Evolutionary conservation across 805 yeast species (phyloP).

Genomic region (Allodekkera sacchari): DNA sequence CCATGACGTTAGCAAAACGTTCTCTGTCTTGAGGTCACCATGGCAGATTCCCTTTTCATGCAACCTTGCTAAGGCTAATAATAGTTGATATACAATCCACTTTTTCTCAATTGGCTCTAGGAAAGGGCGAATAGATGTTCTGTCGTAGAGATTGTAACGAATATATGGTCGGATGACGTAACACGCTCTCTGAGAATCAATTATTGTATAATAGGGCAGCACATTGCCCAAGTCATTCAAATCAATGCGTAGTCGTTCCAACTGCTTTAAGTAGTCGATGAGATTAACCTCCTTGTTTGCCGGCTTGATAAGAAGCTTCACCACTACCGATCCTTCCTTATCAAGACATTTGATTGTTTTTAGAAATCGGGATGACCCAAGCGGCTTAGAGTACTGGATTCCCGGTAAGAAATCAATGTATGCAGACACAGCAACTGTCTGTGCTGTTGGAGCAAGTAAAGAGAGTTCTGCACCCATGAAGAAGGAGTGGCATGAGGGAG

Average conservation of each 20-base stretch:
- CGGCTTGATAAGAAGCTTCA: slow-evolving; percentile 80
- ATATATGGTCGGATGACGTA: slow-evolving; percentile 79
- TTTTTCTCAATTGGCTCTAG: slow-evolving; percentile 70
- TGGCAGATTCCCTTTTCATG: slow-evolving; percentile 61
- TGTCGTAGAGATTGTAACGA: slow-evolving; percentile 75
- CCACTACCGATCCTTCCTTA: slow-evolving; percentile 60
- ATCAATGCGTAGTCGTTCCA: slow-evolving; percentile 28
- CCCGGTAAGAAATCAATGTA: slow-evolving; percentile 74
- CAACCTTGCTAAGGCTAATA: slow-evolving; percentile 52
- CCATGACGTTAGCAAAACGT: slow-evolving; percentile 79
- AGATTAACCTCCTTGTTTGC: slow-evolving; percentile 26
- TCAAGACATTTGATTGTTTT: slow-evolving; percentile 81
- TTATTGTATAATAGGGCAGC: slow-evolving; percentile 60
- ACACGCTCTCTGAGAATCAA: slow-evolving; percentile 89
- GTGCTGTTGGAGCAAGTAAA: slow-evolving; percentile 79
- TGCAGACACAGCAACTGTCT: slow-evolving; percentile 86
- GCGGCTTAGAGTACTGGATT: slow-evolving; percentile 64
- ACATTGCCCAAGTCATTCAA: slow-evolving; percentile 51
- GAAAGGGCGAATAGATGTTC: slow-evolving; percentile 82
- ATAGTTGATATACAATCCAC: slow-evolving; percentile 77
- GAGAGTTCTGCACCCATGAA: slow-evolving; percentile 88
- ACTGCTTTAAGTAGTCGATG: slow-evolving; percentile 19
- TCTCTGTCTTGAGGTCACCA: slow-evolving; percentile 91
- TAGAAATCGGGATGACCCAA: slow-evolving; percentile 76
- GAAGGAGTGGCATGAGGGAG: neutral